Base-by-base conservation (phyloP, 257 asterid species). In the Rhazya stricta region DNA sequence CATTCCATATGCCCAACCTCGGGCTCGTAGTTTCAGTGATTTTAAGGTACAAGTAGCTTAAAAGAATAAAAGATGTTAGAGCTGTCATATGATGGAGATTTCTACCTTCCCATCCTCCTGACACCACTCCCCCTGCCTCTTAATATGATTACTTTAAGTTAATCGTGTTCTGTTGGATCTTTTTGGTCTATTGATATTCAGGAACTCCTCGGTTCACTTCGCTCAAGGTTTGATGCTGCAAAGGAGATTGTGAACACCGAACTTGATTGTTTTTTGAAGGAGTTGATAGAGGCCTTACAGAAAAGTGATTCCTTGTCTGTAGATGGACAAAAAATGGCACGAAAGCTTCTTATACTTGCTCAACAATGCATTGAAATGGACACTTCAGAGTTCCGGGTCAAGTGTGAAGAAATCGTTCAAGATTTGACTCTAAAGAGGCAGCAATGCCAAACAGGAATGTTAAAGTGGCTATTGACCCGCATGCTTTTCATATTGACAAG, bases 401-500 rank as follows among this genome's bases (percentile, higher is more conserved):
- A 89, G 82, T 94, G 98, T 87, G 97, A 88, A 89, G 81, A 88
- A 72, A 84, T 94, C 79, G 98, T 92, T 79, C 97, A 88, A 57
- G 96, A 89, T 76, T 86, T 94, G 84, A 84, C 97, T 73, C 83
- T 80, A 67, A 92, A 84, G 86, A 89, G 98, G 83, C 92, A 87
- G 82, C 81, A 89, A 79, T 92, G 97, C 77, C 86, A 88, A 82
- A 78, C 79, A 67, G 97, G 87, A 79, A 75, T 87, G 76, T 81
- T 92, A 77, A 94, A 89, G 85, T 71, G 91, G 86, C 83, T 88
- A n/a, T 81, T 84, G 82, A 90, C 97, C 12, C 98, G 97, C 80
- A 79, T 94, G 87, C 96, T 94, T 78, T 94, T 90, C 83, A 94
- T 94, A 80, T 81, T 94, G 91, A 94, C 97, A 68, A 91, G 98